Evolutionary conservation across 139 green algal species (phyloP), one percentile per base, ranked within the genome.

Genomic region (Chlamydomonas schloesseri): DNA sequence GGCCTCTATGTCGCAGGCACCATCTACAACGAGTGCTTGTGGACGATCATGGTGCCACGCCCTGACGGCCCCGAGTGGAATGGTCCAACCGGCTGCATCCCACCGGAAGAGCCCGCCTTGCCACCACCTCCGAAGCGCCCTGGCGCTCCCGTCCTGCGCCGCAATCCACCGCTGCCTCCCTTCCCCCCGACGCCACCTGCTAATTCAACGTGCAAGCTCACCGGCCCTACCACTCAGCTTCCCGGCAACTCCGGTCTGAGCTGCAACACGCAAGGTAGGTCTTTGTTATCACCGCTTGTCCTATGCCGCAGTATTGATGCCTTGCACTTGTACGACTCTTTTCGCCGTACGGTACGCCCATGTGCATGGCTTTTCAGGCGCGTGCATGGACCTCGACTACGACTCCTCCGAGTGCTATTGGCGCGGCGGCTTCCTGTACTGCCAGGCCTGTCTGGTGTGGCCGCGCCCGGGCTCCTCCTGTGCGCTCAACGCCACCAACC

Each of bases 351-450:
- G 6, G 58, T 20, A 10, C 58, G 18, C 20, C n/a, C 10, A 11
- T 26, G 9, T 3, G 29, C 10, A 3, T 29, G 14, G 65, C 29
- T 8, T 71, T 31, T 0, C 53, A 69, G 73, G 14, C 31, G 31
- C 73, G 53, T 81, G 73, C 33, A 23, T 81, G 18, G 53, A 69
- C 73, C 53, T 81, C 14, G 73, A 53, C 4, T 81, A 55, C 20
- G 73, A 81, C 73, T 21, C 53, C 2, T 34, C 31, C 31, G 2
- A 23, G 18, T 81, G 73, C 73, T 33, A n/a, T 18, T 81, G 73
- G 73, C 47, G 72, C 50, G 1, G 71, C 42, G 42, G 71, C 71
- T 81, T 33, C 73, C 33, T 81, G 53, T 69, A 70, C 73, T 81
- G 73, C 73, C 11, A 4, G n/a, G 53, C 53, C 3, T 81, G 73